Conservation (phyloP, 2,329 filamentous ascomycete genomes). For the Tolypocladium album region DNA sequence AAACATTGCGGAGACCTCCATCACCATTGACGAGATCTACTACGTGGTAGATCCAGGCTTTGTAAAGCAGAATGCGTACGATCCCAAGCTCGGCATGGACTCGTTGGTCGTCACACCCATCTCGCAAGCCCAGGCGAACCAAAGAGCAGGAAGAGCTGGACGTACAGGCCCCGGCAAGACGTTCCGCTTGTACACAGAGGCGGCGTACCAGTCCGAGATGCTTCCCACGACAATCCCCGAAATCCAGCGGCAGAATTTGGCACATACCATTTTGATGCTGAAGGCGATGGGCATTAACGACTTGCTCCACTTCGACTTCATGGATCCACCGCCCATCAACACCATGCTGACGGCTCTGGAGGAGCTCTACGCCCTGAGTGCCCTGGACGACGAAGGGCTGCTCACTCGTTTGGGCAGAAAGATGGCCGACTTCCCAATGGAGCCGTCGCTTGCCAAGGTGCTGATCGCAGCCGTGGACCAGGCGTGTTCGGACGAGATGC, state of each 20-base stretch:
- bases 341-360: conserved; percentile 96
- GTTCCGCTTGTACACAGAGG: conserved; percentile 90
- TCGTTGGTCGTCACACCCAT: conserved; percentile 92
- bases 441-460: conserved; percentile 81
- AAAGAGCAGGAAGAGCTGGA: conserved; percentile 84
- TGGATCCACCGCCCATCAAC: conserved; percentile 95
- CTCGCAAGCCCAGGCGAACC: conserved; percentile 92
- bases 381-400: conserved; percentile 89
- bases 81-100: conserved; percentile 96
- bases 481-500: conserved; percentile 83
- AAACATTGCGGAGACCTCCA: conserved; percentile 95
- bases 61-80: conserved; percentile 95
- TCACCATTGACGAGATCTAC: conserved; percentile 96
- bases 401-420: conserved; percentile 85
- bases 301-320: conserved; percentile 93
- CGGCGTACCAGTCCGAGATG: conserved; percentile 95
- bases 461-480: conserved; percentile 82
- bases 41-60: conserved; percentile 97
- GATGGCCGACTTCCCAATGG: conserved; percentile 99
- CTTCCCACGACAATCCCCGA: conserved; percentile 91
- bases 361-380: conserved; percentile 84
- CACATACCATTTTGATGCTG: conserved; percentile 89
- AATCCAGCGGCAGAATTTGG: conserved; percentile 89
- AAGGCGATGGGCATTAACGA: conserved; percentile 99
- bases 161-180: conserved; percentile 93